Percentiles rank a stretch among this genome's conserved stretches.
Conservation (phyloP, 306 rosid species). For the Prunus fruticosa region DNA sequence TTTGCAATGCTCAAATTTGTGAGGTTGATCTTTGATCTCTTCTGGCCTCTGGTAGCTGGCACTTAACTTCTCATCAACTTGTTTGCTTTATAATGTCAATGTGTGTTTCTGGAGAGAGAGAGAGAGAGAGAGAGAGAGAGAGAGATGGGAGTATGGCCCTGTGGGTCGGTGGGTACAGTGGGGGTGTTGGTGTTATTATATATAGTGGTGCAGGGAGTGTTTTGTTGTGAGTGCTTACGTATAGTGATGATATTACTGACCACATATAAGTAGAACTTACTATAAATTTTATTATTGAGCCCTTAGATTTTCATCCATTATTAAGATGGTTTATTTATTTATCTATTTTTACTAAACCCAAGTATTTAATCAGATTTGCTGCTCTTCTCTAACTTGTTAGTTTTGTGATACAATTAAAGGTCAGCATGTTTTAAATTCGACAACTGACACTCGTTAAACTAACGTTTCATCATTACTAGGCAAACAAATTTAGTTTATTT, state of each 20-base stretch:
- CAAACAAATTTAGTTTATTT: too few relatives aligned
- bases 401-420: too few relatives aligned
- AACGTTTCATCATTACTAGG: too few relatives aligned
- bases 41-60: not conserved
- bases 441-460: too few relatives aligned
- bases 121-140: not conserved
- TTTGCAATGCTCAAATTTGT: not conserved
- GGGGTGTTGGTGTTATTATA: constrained; percentile 17
- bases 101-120: not conserved
- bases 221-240: not conserved
- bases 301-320: too few relatives aligned
- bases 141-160: not conserved
- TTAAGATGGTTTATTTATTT: too few relatives aligned
- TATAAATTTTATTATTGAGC: not conserved
- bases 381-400: too few relatives aligned
- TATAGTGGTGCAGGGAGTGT: not conserved
- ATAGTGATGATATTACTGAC: not conserved
- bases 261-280: not conserved
- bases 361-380: too few relatives aligned
- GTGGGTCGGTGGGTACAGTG: constrained; percentile 14
- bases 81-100: constrained; percentile 12
- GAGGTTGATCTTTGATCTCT: constrained; percentile 4
- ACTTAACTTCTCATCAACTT: not conserved
- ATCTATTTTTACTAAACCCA: too few relatives aligned
- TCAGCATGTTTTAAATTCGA: too few relatives aligned